Evolutionary conservation across 2,329 filamentous ascomycete species (phyloP).

Genomic region (Bipolaris cookei): DNA sequence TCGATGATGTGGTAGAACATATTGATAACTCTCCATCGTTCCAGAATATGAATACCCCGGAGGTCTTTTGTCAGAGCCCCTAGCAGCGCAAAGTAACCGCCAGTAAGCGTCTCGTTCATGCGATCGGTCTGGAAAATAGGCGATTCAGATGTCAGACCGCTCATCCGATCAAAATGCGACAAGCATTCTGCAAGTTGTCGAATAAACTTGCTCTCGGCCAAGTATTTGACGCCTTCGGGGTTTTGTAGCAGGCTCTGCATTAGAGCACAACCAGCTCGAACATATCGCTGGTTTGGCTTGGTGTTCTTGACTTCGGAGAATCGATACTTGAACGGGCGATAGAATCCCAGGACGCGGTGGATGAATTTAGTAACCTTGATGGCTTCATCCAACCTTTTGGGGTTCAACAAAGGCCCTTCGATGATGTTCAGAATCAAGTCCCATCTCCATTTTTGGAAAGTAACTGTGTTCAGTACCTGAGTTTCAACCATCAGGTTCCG

Average conservation of each 20-base stretch:
- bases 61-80: constrained; percentile 83
- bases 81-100: constrained; percentile 92
- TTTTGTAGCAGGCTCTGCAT: constrained; percentile 87
- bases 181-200: constrained; percentile 95
- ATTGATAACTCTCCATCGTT: constrained; percentile 97
- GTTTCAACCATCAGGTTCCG: constrained; percentile 73
- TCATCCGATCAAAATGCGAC: constrained; percentile 89
- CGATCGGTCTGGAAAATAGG: constrained; percentile 89
- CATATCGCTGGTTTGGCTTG: constrained; percentile 91
- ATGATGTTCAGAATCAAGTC: constrained; percentile 88
- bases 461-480: constrained; percentile 84
- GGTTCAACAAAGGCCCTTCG: constrained; percentile 87
- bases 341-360: constrained; percentile 92
- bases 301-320: constrained; percentile 92
- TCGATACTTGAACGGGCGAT: constrained; percentile 93
- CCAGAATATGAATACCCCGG: constrained; percentile 85
- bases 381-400: constrained; percentile 91
- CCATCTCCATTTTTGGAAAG: constrained; percentile 97
- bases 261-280: constrained; percentile 85
- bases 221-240: constrained; percentile 79
- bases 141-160: constrained; percentile 73
- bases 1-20: constrained; percentile 99
- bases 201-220: constrained; percentile 90
- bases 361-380: constrained; percentile 96
- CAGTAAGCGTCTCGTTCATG: constrained; percentile 83